Evolutionary conservation across 2,329 filamentous ascomycete species (phyloP), one percentile per base, ranked within the genome.

Genomic region (Westerdykella ornata): DNA sequence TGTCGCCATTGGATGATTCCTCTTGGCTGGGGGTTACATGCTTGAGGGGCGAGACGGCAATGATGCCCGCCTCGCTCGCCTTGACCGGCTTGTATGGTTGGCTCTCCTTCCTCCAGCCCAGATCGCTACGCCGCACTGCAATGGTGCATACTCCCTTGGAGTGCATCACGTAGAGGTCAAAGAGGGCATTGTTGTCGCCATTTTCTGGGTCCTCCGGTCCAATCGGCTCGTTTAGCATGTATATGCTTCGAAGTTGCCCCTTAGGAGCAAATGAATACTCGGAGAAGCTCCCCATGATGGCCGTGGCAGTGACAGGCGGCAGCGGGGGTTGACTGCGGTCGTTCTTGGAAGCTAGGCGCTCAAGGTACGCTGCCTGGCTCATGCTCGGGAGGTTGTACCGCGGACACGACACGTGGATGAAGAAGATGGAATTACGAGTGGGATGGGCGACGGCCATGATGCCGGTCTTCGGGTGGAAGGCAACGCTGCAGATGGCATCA

Each of bases 81-180:
- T 94, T 82, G 30, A 92, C 78, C 0, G 84, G 76, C 40, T 82
- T 72, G 30, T 95, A 72, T 39, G 94, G 85, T 72, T 94, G 94
- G 68, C 88, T 90, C 47, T 96, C 87, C 53, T 81, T 79, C 53
- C 83, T 84, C 89, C 89, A 97, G 20, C 94, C 92, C 37, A 98
- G 74, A 66, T 97, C 90, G 38, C 82, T 80, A 62, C 90, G 87
- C 64, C 85, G 90, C 63, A 98, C 81, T 49, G 81, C 82, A 39
- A 97, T 65, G 56, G 86, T 90, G 14, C 89, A 89, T n/a, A 97
- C 88, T 46, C 92, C 92, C 69, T 88, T 94, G 9, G 92, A 96
- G 66, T 98, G 90, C 84, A 96, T 94, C 22, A 88, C 85, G 63
- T 98, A 98, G 8, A 98, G 75, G 70, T 98, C 92, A 58, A 98